Conservation (phyloP, 495 filamentous ascomycete genomes). For the Podospora tetraspora region DNA sequence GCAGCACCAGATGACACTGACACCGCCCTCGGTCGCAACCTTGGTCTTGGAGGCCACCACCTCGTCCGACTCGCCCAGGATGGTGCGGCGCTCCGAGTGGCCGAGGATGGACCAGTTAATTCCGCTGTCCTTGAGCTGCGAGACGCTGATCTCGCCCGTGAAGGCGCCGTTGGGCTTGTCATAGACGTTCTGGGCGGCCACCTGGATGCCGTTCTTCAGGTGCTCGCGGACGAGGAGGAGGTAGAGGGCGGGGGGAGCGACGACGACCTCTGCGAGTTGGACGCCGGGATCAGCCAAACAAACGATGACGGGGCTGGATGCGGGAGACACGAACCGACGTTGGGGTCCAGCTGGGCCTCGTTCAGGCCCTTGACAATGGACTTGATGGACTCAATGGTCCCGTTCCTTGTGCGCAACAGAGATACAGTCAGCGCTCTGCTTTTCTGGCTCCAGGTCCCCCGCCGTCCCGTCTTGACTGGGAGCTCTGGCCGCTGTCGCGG, state of each 20-base stretch:
- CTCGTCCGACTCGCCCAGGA: constrained; percentile 78
- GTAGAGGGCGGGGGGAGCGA: constrained; percentile 86
- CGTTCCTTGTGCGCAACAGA: constrained; percentile 63
- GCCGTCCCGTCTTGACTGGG: constrained; percentile 19
- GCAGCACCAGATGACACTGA: constrained; percentile 91
- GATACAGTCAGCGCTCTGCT: background rate
- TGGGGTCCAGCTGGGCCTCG: constrained; percentile 63
- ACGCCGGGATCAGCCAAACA: constrained; percentile 9
- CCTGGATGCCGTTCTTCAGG: constrained; percentile 58
- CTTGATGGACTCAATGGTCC: constrained; percentile 77
- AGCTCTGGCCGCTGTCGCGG: constrained; percentile 20
- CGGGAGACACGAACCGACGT: constrained; percentile 61
- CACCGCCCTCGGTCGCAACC: constrained; percentile 76
- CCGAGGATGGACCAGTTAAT: constrained; percentile 88
- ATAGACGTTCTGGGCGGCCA: constrained; percentile 92
- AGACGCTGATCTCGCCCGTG: constrained; percentile 91
- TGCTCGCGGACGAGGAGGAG: constrained; percentile 76
- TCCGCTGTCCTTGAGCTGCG: constrained; percentile 80
- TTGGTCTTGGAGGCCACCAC: constrained; percentile 91
- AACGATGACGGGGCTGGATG: background rate
- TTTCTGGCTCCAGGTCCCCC: background rate
- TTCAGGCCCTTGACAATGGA: constrained; percentile 85
- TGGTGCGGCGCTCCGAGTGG: constrained; percentile 86
- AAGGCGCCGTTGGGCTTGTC: constrained; percentile 95
- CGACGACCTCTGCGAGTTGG: constrained; percentile 69